Base-by-base conservation (phyloP, 768 basidiomycete species). In the Boletellus sp. region DNA sequence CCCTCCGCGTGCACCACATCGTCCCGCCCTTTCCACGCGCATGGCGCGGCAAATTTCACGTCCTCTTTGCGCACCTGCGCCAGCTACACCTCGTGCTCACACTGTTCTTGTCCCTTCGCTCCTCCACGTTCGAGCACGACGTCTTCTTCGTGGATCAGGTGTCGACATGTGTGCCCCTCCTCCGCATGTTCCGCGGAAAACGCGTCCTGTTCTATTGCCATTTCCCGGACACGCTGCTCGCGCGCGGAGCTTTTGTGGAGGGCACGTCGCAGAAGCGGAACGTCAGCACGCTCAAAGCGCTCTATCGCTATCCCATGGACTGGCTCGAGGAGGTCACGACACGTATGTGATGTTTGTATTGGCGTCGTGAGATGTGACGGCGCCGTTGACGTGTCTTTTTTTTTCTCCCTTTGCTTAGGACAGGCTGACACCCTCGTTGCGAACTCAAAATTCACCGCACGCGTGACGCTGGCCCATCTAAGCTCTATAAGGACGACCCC, bases 171-270 rank as follows among this genome's bases (percentile, higher is more conserved):
- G 75, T 97, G 22, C 95, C 95, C 0, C 74, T 96, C 50, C 74
- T 99, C 0, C 79, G 90, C 3, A 60, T 72, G 51, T 60, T 90
- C 13, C 79, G 75, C 3, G 74, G 74, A 19, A 90, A 81, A n/a
- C 83, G 91, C 2, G 89, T 95, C 26, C 85, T 98, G 17, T 98
- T 97, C 69, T 98, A 99, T 66, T 95, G 93, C 57, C 96, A 98
- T 66, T 98, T 99, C 57, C 96, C 95, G 0, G 95, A 99, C 71
- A 95, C 95, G 67, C 74, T 98, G 1, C 78, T 97, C 23, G 82
- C 87, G 6, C 79, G 81, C 53, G 88, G 88, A 0, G 81, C 69
- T 4, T 67, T 78, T 60, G 75, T 83, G 0, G 81, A 86, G 45
- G 84, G 80, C 12, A 67, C 72, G 47, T 59, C 68, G 37, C 66